Base-by-base conservation (phyloP, 257 asterid species). In the Eustoma russellianum region DNA sequence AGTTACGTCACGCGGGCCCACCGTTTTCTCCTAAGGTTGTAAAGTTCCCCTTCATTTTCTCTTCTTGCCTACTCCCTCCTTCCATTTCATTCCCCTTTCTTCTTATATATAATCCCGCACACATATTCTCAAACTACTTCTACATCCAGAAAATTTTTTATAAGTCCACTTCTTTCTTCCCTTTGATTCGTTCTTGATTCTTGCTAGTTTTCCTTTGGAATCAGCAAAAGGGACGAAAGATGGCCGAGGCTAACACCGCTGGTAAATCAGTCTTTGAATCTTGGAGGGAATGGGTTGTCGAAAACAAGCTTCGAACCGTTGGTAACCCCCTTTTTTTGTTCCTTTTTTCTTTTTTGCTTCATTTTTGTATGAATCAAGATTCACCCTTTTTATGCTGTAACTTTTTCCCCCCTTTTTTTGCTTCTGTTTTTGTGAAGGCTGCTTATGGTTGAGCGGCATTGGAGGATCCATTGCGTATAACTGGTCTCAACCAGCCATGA, bases 401-500 rank as follows among this genome's bases (percentile, higher is more conserved):
- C 18, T 4, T 9, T n/a, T 6, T 5, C 3, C 17, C 30, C 7
- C n/a, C 7, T n/a, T 14, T 46, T 24, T 15, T 43, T 57, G 18
- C 12, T 15, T 48, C 66, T 60, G 57, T 56, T 48, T 44, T 12
- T 17, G 17, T 38, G 53, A 71, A 67, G 80, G 77, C 15, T 63
- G 67, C 17, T 60, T 66, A 50, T 55, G 58, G 62, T 57, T 69
- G 57, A 86, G 94, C 63, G 97, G 94, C 54, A 78, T 86, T 8
- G 67, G 77, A 59, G 95, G 97, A 35, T 89, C 97, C 41, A 50
- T 86, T 80, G 95, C 97, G 15, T 89, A 83, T 61, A 89, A 89
- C 71, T 89, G 95, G 95, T 86, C 97, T 62, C 94, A 79, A 50
- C 95, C 97, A 7, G 73, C 80, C 30, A 90, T 91, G 98, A 89